Conservation (phyloP, 257 asterid genomes). For the Solanum etuberosum region DNA sequence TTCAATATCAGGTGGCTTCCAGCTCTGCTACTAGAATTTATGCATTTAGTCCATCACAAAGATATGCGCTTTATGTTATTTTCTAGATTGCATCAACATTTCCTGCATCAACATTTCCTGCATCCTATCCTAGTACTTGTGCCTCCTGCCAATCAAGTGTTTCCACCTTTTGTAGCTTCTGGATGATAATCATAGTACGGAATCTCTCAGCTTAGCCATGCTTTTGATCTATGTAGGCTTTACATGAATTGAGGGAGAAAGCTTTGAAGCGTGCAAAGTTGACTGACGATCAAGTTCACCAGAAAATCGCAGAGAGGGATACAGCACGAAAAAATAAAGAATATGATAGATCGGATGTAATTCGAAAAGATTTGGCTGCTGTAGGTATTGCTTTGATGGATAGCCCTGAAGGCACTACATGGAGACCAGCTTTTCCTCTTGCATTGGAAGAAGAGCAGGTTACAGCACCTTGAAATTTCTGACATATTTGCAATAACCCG, state of each 20-base stretch:
- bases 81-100: background rate
- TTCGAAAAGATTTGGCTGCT: constrained; percentile 67
- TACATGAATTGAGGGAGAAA: constrained; percentile 54
- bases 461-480: constrained; percentile 16
- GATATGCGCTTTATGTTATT: background rate
- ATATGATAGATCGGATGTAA: constrained; percentile 68
- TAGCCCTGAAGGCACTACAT: constrained; percentile 49
- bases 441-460: constrained; percentile 39
- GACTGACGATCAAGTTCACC: constrained; percentile 52
- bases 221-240: constrained; percentile 26
- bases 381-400: constrained; percentile 88
- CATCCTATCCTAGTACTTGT: background rate
- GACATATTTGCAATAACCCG: background rate
- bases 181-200: background rate
- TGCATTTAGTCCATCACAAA: background rate
- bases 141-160: background rate
- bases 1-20: background rate
- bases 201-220: background rate
- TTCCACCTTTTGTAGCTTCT: background rate
- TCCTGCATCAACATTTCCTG: background rate
- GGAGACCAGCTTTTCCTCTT: constrained; percentile 57
- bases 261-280: constrained; percentile 69
- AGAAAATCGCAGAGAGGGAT: constrained; percentile 37
- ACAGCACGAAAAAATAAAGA: constrained; percentile 67
- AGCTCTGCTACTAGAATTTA: background rate